These are phyloP conservation scores for Xenoacremonium recifei DNA, from an alignment of 2,329 filamentous ascomycete genomes.

Conservation along the genomic window DNA sequence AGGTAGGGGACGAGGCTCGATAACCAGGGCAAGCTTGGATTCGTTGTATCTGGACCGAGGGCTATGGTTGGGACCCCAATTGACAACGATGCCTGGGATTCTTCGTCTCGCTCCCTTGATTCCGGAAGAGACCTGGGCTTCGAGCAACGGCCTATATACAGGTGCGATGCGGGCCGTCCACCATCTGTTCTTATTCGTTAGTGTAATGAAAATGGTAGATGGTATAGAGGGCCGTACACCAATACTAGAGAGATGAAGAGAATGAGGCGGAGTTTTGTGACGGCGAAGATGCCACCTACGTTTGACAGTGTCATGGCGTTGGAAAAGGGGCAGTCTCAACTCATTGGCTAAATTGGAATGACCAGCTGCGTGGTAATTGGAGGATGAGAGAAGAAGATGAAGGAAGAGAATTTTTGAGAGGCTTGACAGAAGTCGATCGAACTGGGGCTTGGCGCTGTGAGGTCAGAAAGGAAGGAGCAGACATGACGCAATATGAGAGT, in stretches of 20 bases:
- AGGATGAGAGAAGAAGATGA: no score
- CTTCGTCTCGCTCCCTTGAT: conserved; percentile 40
- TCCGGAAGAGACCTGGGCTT: conserved; percentile 34
- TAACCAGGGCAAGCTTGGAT: conserved; percentile 52
- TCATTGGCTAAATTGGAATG: no score
- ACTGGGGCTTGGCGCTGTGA: no score
- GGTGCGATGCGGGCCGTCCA: conserved; percentile 44
- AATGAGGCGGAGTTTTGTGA: conserved; percentile 36
- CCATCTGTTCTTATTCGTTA: conserved; percentile 39
- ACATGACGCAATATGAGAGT: no score
- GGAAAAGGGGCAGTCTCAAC: no score
- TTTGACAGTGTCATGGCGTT: conserved; percentile 2
- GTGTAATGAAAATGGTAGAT: neutral
- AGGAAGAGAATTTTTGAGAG: no score
- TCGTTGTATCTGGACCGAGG: conserved; percentile 41
- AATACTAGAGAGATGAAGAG: conserved; percentile 33
- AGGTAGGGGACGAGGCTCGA: conserved; percentile 47
- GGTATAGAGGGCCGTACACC: conserved; percentile 31
- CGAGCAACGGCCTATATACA: conserved; percentile 42
- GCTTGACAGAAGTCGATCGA: no score
- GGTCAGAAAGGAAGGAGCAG: no score
- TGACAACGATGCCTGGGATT: conserved; percentile 39
- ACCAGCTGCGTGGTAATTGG: no score
- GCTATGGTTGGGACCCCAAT: conserved; percentile 34
- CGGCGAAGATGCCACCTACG: neutral